Evolutionary conservation across 202 grass and related monocot species (phyloP).

Genomic region (Panicum virgatum): DNA sequence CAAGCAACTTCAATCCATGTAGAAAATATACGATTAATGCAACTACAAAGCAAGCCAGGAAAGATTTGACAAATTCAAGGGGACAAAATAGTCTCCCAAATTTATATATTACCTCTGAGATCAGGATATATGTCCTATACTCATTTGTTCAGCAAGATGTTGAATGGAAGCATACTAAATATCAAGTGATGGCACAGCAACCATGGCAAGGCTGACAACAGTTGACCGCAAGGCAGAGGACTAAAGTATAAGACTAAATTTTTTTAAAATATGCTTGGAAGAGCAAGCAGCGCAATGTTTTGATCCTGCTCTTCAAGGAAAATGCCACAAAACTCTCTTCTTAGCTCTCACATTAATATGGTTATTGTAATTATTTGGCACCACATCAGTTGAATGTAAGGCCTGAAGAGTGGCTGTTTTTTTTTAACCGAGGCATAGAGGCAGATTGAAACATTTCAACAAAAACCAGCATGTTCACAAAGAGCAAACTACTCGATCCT

Average conservation of each 20-base stretch:
- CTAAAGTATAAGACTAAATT: background rate
- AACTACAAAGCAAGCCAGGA: constrained; percentile 6
- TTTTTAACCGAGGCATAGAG: background rate
- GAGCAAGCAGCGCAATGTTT: background rate
- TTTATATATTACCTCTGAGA: background rate
- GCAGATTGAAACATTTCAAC: background rate
- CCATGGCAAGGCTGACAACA: background rate
- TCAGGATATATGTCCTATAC: background rate
- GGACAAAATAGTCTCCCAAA: background rate
- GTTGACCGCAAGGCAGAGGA: constrained; percentile 6
- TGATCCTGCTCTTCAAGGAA: constrained; percentile 22
- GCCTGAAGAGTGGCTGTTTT: background rate
- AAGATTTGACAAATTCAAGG: background rate
- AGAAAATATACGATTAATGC: background rate
- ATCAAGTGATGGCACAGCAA: background rate
- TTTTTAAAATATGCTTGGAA: background rate
- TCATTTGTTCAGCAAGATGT: constrained; percentile 15
- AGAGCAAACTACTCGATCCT: background rate
- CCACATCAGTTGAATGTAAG: background rate
- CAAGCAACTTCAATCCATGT: background rate
- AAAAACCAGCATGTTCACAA: background rate
- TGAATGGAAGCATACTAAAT: background rate
- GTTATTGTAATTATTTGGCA: constrained; percentile 8
- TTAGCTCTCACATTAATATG: too few species aligned
- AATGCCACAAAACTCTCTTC: constrained; percentile 7